Evolutionary conservation across 805 yeast species (phyloP), one percentile per base, ranked within the genome.

Genomic region (Myxozyma neglecta): DNA sequence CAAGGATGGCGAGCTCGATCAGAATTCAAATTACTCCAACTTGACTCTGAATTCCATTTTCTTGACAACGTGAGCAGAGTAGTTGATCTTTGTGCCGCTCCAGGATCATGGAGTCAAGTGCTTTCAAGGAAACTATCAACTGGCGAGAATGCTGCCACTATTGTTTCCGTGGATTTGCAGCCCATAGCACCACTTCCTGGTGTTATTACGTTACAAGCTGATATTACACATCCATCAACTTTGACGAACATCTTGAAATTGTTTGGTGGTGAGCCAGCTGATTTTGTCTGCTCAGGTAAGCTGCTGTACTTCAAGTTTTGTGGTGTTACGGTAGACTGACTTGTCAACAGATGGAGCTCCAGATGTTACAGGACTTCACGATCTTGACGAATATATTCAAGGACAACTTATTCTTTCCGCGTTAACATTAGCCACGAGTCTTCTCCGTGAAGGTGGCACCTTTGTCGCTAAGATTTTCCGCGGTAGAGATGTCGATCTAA

Each of bases 101-200:
- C 97, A 0, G 97, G 97, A 0, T 91, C 97, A 3, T 94, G 99
- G 99, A 89, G 96, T 1, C 99, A 94, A 73, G 99, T 94, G 0
- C 81, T 94, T 13, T 86, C 94, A 37, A 76, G 89, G 68, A 86
- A 86, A 70, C 34, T 64, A 20, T 29, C 56, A 10, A 55, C 48
- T 7, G 78, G 80, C 10, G 40, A 24, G 3, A 46, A 36, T 35
- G 46, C 47, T 29, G 84, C 89, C 44, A 89, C 86, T 70, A 90
- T 94, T 48, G 96, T 94, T 8, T 90, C 97, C 0, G 99, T 94
- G 1, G 99, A 94, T 74, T 79, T 94, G 58, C 99, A 94, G 73
- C 97, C 99, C 6, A 94, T 94, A 96, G 86, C 96, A 0, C 98
- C 98, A 1, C 89, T 94, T n/a, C 85, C 85, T 1, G 90, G 96